A percentile compares a stretch with the other conserved stretches of the same genome.
Evolutionary conservation across 1,284 basidiomycete species (phyloP).

Genomic region (Sanghuangporus sanghuang): DNA sequence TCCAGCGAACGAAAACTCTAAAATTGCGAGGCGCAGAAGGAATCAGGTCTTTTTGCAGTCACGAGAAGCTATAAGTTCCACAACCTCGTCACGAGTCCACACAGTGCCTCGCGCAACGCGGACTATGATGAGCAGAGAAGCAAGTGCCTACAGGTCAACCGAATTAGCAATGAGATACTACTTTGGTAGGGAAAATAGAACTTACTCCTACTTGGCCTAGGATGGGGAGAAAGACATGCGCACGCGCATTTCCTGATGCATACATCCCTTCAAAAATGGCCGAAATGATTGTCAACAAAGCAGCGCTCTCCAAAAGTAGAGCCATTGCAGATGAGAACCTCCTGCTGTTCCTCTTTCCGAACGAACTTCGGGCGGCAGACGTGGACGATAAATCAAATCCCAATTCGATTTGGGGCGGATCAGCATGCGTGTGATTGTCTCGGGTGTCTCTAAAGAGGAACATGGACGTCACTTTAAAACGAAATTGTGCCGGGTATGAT

Average conservation of each 20-base stretch:
- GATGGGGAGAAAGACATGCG: not conserved
- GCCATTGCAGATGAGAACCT: not conserved
- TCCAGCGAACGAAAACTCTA: too few relatives aligned
- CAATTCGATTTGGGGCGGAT: not conserved
- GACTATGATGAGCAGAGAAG: conserved; percentile 10
- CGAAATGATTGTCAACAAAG: not conserved
- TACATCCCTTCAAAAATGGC: conserved; percentile 1
- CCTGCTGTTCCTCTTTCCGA: not conserved
- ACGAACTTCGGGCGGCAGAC: not conserved
- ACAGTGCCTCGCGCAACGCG: conserved; percentile 9
- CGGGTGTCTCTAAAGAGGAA: too few relatives aligned
- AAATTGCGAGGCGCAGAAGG: too few relatives aligned
- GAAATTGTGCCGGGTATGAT: not conserved
- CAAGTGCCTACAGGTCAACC: not conserved
- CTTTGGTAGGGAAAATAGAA: not conserved
- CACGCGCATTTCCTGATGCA: not conserved
- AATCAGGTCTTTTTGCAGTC: not conserved
- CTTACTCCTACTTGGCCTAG: not conserved
- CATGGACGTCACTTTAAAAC: too few relatives aligned
- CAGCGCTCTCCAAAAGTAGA: conserved; percentile 8
- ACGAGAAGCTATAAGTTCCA: not conserved
- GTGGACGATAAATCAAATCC: not conserved
- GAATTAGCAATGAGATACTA: not conserved
- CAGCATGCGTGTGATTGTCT: too few relatives aligned
- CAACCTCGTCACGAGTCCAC: not conserved